Evolutionary conservation across 2,329 filamentous ascomycete genomes (phyloP), one percentile per base, ranked within the genome.

Genomic region (Phaeosphaeriaceae sp.): DNA sequence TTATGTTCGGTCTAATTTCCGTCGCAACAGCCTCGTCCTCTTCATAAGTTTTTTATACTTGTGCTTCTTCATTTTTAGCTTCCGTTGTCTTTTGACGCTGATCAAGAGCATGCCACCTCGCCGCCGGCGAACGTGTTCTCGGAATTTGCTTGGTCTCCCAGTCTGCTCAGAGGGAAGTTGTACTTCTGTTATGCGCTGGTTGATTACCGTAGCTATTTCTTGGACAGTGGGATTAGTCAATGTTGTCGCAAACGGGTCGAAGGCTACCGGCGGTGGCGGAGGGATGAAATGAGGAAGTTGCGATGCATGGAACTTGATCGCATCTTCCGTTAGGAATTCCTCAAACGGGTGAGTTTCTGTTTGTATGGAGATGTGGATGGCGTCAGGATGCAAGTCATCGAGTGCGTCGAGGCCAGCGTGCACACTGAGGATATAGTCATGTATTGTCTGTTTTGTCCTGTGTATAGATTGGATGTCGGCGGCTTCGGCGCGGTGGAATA

Each of bases 21-120:
- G 86, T 72, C 93, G 87, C 79, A 92, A 76, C 72, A 90, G 93
- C 74, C 93, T 86, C 69, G 93, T 97, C 76, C 86, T 84, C 82
- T 88, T 90, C 89, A 96, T 92, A 63, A 97, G 81, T 85, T 99
- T 99, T 92, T 97, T 97, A 78, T 96, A 96, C 87, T 99, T 99
- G 84, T 97, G 93, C 85, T 97, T 99, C 89, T 99, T 99, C 92
- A 99, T 99, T 85, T 92, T 96, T 70, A 97, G 79, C 79, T 94
- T 95, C 71, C 92, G 83, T 77, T 96, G 91, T 74, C 94, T 84
- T 81, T 88, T 92, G 63, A 97, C 93, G 70, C 90, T 96, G 71
- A 99, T 91, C 57, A 91, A 84, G 53, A 87, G 78, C 87, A 96
- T 92, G 52, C 73, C 66, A 68, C 54, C 67, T 64, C 65, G 71